Evolutionary conservation across 306 rosid genomes (phyloP).

Genomic region (Glycine tomentella): DNA sequence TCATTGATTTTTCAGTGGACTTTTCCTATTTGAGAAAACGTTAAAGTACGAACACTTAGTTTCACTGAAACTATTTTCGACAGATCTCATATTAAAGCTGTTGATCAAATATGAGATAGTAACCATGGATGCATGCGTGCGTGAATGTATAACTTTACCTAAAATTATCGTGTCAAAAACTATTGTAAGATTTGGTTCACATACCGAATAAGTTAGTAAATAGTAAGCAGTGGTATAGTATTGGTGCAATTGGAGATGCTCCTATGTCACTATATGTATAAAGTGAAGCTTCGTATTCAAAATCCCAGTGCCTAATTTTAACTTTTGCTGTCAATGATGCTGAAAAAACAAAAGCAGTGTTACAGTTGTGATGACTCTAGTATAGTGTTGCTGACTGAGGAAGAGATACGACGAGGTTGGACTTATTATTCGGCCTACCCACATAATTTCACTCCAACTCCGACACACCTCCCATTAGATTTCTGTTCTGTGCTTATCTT

Average conservation of each 20-base stretch:
- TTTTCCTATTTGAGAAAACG: background rate
- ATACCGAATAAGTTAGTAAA: background rate
- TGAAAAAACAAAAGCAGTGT: background rate
- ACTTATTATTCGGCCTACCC: background rate
- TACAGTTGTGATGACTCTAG: constrained; percentile 16
- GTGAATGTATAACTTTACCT: background rate
- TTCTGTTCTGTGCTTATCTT: background rate
- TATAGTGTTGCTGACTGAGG: constrained; percentile 1
- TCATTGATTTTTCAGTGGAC: background rate
- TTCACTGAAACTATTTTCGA: background rate
- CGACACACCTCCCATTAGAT: background rate
- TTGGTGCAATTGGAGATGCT: background rate
- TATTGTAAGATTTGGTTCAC: too few species aligned
- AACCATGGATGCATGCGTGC: background rate
- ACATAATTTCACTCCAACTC: background rate
- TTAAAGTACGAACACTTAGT: background rate
- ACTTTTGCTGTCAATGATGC: background rate
- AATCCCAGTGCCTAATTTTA: background rate
- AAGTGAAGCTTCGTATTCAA: background rate
- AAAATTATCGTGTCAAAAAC: background rate
- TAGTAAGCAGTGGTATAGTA: background rate
- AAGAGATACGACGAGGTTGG: background rate
- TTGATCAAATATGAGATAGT: background rate
- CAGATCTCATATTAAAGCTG: background rate
- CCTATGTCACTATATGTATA: background rate